These are phyloP conservation scores for Stemphylium lycopersici DNA, from an alignment of 2,329 filamentous ascomycete species.

Conservation along the genomic window DNA sequence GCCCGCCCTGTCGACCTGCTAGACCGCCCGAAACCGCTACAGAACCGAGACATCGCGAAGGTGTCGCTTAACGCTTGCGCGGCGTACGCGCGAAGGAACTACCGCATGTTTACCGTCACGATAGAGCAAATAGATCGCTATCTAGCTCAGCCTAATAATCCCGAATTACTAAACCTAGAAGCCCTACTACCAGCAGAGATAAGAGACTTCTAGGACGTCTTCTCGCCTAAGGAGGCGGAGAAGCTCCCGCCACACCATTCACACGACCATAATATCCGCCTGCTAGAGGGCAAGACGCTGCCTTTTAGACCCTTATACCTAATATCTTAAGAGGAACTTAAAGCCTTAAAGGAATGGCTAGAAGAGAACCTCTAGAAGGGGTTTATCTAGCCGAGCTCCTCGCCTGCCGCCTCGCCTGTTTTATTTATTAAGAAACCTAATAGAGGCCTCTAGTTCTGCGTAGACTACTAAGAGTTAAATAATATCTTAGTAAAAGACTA, in stretches of 20 bases:
- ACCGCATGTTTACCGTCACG: neutral
- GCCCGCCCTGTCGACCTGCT: neutral
- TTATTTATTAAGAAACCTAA: neutral
- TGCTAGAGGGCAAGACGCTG: neutral
- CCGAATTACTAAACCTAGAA: neutral
- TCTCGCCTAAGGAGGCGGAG: neutral
- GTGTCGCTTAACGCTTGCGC: neutral
- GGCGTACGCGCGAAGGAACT: neutral
- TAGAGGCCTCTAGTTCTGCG: neutral
- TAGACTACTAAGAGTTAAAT: neutral
- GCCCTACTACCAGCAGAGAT: neutral
- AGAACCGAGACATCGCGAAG: neutral
- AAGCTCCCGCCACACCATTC: neutral
- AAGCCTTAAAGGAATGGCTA: neutral
- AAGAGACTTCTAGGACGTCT: neutral
- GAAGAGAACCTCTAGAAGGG: neutral
- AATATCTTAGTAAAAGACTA: neutral
- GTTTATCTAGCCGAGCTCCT: neutral
- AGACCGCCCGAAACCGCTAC: neutral
- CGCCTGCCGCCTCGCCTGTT: neutral
- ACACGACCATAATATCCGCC: neutral
- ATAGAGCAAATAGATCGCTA: neutral
- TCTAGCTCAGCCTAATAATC: neutral
- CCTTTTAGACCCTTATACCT: neutral
- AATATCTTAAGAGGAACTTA: neutral